Base-by-base conservation (phyloP, 345 rosid genomes). In the Syzygium aromaticum region DNA sequence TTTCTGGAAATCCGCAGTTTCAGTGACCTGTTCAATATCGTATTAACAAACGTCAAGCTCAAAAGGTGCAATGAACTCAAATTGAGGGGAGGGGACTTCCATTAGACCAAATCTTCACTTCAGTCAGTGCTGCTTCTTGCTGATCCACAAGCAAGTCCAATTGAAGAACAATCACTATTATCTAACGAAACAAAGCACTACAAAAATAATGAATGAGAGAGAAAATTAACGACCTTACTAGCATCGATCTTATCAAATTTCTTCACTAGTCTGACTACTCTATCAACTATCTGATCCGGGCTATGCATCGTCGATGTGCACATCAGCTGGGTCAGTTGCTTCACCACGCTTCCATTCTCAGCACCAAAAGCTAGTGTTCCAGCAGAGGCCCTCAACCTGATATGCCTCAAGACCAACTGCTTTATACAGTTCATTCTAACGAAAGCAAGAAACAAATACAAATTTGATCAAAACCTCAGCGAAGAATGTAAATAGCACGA, bases 1-100 rank as follows among this genome's bases (percentile, higher is more conserved):
- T 59, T 94, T 93, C 59, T 92, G 93, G 90, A 93, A 94, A 88
- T 94, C 90, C 40, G 97, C 94, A n/a, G 89, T 90, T 89, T 91
- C 94, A 51, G 92, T 92, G 33, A 94, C 95, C 95, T 93, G 91
- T 30, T 73, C 13, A 64, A 84, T 30, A 73, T 38, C 0, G 4
- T 38, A 38, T 21, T 10, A 38, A 33, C 27, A 19, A 19, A 19
- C 0, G 10, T 73, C 27, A 73, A 73, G 49, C 82, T 38, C 0
- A 0, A 73, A 19, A 73, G 25, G 49, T 7, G 38, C 38, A 19
- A 38, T 38, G 2, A 38, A 73, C 82, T 38, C 22, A 73, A 73
- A 73, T 73, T 5, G 27, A 73, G 13, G 27, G 27, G 82, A 73
- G 82, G 82, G 80, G 49, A 33, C 25, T 73, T 73, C 49, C 19